Percentiles rank a stretch among this genome's conserved stretches.
These are phyloP conservation scores for Fusarium aywerte DNA, from an alignment of 2,329 filamentous ascomycete species.

Conservation along the genomic window DNA sequence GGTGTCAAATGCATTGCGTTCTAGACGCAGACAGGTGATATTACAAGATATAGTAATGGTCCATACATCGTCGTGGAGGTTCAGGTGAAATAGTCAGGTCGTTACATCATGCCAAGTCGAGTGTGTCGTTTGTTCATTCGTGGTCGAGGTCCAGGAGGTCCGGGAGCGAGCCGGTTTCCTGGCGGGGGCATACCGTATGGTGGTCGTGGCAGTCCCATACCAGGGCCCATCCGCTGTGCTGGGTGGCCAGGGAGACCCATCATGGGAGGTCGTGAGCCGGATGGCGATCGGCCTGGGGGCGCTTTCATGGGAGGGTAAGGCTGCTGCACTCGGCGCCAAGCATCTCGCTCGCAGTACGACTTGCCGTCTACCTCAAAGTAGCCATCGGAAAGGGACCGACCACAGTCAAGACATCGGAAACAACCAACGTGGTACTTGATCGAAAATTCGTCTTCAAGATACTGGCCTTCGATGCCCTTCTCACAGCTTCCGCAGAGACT, in stretches of 20 bases:
- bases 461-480: constrained; percentile 90
- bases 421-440: constrained; percentile 89
- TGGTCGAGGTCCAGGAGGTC: constrained; percentile 52
- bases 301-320: constrained; percentile 33
- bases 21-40: constrained; percentile 24
- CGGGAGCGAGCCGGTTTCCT: constrained; percentile 36
- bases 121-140: constrained; percentile 72
- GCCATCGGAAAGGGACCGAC: constrained; percentile 77
- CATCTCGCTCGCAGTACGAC: constrained; percentile 89
- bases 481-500: constrained; percentile 85
- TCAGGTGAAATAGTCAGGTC: constrained; percentile 31
- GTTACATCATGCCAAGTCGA: constrained; percentile 67
- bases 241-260: constrained; percentile 45
- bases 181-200: constrained; percentile 43
- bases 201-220: constrained; percentile 41
- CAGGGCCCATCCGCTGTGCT: constrained; percentile 37
- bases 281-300: constrained; percentile 24
- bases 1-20: constrained; percentile 10
- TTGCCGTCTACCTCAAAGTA: constrained; percentile 89
- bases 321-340: constrained; percentile 66
- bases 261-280: constrained; percentile 42
- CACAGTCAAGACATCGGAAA: constrained; percentile 85
- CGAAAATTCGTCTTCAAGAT: constrained; percentile 81
- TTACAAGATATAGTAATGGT: constrained; percentile 35
- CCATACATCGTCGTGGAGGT: constrained; percentile 31